These are phyloP conservation scores for Nakaseomyces kungkrabaensis DNA, from an alignment of 1,139 yeast genomes.

Conservation along the genomic window DNA sequence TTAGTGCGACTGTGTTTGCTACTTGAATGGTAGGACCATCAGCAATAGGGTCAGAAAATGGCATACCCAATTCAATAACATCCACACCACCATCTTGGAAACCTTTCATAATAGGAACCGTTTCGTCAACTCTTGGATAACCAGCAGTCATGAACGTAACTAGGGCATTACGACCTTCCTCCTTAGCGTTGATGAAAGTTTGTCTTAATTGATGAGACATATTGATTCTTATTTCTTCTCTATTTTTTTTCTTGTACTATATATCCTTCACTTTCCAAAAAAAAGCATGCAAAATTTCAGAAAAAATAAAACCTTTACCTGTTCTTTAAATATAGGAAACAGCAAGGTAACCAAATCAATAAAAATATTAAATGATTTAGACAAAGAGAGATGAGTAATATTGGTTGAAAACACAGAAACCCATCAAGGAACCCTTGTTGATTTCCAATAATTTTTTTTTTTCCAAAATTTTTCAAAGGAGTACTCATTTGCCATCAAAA, in stretches of 20 bases:
- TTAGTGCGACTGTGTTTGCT: conserved; percentile 69
- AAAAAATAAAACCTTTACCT: too few species aligned
- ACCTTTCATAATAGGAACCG: conserved; percentile 75
- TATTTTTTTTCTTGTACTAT: not conserved
- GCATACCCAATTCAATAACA: conserved; percentile 87
- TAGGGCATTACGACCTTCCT: conserved; percentile 75
- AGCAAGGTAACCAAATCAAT: too few species aligned
- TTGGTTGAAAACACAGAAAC: too few species aligned
- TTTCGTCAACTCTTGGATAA: conserved; percentile 77
- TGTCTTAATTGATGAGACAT: conserved; percentile 65
- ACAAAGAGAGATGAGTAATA: too few species aligned
- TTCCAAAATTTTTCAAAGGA: too few species aligned
- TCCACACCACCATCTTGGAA: conserved; percentile 95
- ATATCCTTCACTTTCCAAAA: too few species aligned
- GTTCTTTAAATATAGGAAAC: too few species aligned
- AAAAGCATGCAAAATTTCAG: too few species aligned
- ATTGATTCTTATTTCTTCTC: not conserved
- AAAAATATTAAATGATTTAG: too few species aligned
- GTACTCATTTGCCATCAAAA: too few species aligned
- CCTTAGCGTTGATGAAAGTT: conserved; percentile 61
- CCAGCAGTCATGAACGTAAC: conserved; percentile 94
- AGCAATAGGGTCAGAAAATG: conserved; percentile 98
- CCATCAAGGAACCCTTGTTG: too few species aligned
- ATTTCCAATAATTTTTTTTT: too few species aligned
- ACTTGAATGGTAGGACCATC: conserved; percentile 96